Conservation (phyloP, 495 filamentous ascomycete genomes). For the Peziza echinospora region DNA sequence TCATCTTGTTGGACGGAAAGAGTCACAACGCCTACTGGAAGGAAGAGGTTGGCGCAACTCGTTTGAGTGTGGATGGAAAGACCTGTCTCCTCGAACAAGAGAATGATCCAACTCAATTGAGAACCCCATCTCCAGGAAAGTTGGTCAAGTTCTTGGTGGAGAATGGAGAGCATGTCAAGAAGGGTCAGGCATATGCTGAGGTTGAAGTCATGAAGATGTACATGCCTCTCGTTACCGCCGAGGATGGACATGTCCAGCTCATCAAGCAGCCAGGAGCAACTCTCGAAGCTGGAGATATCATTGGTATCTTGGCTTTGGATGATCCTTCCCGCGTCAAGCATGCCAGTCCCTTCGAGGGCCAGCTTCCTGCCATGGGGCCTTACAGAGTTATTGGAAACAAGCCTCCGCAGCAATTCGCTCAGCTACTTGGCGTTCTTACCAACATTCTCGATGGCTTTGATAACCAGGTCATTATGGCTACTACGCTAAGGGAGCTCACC, state of each 20-base stretch:
- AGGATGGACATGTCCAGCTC: slow-evolving; percentile 89
- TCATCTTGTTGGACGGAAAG: slow-evolving; percentile 70
- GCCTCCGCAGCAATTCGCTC: slow-evolving; percentile 66
- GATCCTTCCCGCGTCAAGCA: slow-evolving; percentile 94
- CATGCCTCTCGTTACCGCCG: slow-evolving; percentile 93
- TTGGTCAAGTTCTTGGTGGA: slow-evolving; percentile 96
- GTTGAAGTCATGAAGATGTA: slow-evolving; percentile 99
- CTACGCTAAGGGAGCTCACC: slow-evolving; percentile 70
- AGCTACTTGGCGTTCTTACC: slow-evolving; percentile 53
- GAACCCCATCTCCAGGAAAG: slow-evolving; percentile 88
- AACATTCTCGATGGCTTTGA: slow-evolving; percentile 90
- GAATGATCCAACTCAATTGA: slow-evolving; percentile 94
- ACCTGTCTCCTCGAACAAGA: slow-evolving; percentile 95
- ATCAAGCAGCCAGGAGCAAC: slow-evolving; percentile 98
- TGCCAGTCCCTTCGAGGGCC: slow-evolving; percentile 83
- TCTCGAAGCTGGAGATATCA: slow-evolving; percentile 93
- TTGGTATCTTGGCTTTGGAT: slow-evolving; percentile 91
- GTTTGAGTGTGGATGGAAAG: slow-evolving; percentile 91
- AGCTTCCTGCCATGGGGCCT: slow-evolving; percentile 69
- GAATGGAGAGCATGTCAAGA: slow-evolving; percentile 83
- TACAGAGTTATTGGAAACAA: slow-evolving; percentile 78
- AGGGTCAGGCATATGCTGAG: slow-evolving; percentile 85
- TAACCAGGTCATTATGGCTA: slow-evolving; percentile 88
- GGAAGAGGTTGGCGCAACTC: slow-evolving; percentile 87
- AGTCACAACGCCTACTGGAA: slow-evolving; percentile 99